Base-by-base conservation (phyloP, 257 asterid genomes). In the Voacanga thouarsii region DNA sequence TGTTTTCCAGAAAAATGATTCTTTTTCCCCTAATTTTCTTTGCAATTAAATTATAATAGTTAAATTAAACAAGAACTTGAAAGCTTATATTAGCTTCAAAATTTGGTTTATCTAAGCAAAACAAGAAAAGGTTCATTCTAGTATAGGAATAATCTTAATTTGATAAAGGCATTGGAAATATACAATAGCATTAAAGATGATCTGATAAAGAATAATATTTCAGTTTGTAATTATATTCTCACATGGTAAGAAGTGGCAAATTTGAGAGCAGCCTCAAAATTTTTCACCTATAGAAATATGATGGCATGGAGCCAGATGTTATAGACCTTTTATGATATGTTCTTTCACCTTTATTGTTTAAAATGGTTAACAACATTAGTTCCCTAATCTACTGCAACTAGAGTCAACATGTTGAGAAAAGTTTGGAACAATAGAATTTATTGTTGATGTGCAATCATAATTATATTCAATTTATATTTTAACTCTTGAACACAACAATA, bases 181-280 rank as follows among this genome's bases (percentile, higher is more conserved):
- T 94, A 90, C 85, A 89, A 79, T 75, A 89, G 90, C 85, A 92
- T 94, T 77, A 82, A 85, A 79, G 93, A 92, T 79, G 89, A 85
- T 70, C 78, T 83, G 57, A 85, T 80, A 23, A 85, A 83, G 90
- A 89, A 67, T 79, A 87, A 89, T 76, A 97, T 83, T 75, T 90
- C 98, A 41, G 91, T 94, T 65, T 94, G 97, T 77, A 94, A 94
- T 84, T 87, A 97, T 81, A 79, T 92, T 73, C 88, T 94, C 59
- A 82, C 84, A 85, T 92, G 74, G 85, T 90, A 39, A 92, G 88
- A 85, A 85, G 87, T 61, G 92, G 96, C 67, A 94, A 89, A 82
- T 82, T 89, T 78, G 88, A 89, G 81, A 86, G 87, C 88, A 82
- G 97, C 85, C 86, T 94, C 76, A 89, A 86, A 83, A 89, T 92